Evolutionary conservation across 163 green algal species (phyloP).

Genomic region (Scenedesmus sp.): DNA sequence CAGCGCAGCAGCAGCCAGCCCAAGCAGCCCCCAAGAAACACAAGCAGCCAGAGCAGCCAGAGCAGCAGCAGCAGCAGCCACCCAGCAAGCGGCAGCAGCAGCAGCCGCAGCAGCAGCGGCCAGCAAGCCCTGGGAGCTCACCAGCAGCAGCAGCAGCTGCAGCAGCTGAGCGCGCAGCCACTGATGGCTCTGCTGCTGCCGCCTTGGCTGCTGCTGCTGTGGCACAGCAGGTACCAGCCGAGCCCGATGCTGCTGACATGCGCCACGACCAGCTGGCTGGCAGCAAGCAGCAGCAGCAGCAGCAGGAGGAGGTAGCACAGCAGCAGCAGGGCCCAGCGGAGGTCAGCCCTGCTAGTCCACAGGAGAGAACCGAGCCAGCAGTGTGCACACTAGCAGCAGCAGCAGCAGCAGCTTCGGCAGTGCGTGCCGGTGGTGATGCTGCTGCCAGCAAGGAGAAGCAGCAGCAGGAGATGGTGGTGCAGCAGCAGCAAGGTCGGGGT

Average conservation of each 20-base stretch:
- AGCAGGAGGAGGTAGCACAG: not conserved
- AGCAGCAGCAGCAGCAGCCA: not conserved
- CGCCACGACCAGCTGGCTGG: too few species aligned
- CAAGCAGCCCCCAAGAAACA: not conserved
- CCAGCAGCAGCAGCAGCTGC: not conserved
- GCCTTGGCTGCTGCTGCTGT: not conserved
- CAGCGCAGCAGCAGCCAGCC: not conserved
- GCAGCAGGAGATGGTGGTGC: not conserved
- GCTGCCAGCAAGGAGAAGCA: not conserved
- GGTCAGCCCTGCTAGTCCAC: too few species aligned
- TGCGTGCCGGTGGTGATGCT: not conserved
- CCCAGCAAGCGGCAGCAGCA: not conserved
- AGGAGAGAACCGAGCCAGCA: not conserved
- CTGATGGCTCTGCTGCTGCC: not conserved
- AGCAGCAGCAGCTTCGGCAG: not conserved
- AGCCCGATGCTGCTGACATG: not conserved
- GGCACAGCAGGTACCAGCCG: not conserved
- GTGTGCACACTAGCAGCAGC: not conserved
- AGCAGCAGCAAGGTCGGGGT: not conserved
- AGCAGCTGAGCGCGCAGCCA: not conserved
- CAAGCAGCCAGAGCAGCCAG: not conserved
- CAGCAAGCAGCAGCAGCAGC: conserved; percentile 4
- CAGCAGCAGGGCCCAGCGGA: not conserved
- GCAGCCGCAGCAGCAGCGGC: not conserved
- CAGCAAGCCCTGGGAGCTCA: not conserved